Evolutionary conservation across 768 basidiomycete genomes (phyloP), one percentile per base, ranked within the genome.

Genomic region (Macrolepiota albuminosa): DNA sequence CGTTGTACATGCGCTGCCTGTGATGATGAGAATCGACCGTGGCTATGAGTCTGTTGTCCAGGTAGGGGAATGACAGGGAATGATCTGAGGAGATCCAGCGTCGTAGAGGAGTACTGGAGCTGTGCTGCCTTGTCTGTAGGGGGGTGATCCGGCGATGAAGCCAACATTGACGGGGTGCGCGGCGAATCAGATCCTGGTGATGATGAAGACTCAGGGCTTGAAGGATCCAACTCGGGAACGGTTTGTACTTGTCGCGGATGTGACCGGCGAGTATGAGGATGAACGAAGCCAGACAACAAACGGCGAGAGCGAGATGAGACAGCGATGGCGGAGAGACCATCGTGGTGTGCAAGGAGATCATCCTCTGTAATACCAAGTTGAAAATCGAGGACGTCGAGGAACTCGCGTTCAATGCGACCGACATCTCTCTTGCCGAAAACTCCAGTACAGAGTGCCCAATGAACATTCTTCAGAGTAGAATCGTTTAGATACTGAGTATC

Each of bases 391-490:
- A 91, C 89, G 63, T 88, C 87, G 51, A 91, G 81, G 71, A 88
- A 90, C 73, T 91, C 89, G 66, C 89, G 84, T 73, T 91, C 89
- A 68, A 91, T 90, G 64, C 89, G 83, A 49, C 88, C 88, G 31
- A 90, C 82, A 66, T 91, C 89, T 43, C 89, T 83, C 71, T 89
- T 89, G 64, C 89, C 88, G 69, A 91, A 91, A 31, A 91, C 86
- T 34, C 87, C 86, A 0, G 89, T 89, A 72, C 88, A 90, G n/a
- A 88, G 77, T 9, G 89, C 87, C 92, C 92, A 95, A 71, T 95
- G 92, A 53, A 89, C 80, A 74, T 95, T 95, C 80, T 95, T 95
- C 16, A 93, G 81, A 31, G 90, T 91, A 16, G 89, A 92, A 71
- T 95, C 93, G 71, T 95, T 93, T 39, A 89, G 76, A 69, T 94